Evolutionary conservation across 2,329 filamentous ascomycete genomes (phyloP), one percentile per base, ranked within the genome.

Genomic region (Rugonectria rugulosa): DNA sequence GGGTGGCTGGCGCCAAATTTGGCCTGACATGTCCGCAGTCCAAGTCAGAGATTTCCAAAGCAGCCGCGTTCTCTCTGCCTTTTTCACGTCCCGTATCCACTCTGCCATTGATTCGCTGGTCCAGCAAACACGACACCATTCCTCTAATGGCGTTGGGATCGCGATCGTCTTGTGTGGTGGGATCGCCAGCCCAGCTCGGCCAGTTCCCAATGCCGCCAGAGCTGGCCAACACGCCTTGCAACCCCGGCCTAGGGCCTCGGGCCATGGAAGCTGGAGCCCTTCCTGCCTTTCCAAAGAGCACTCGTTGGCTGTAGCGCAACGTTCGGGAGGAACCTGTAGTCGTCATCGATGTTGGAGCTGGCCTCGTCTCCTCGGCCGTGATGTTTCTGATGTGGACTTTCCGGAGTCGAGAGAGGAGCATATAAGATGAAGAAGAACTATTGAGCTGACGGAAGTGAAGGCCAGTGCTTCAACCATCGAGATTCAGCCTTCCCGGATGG

Each of bases 81-180:
- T 15, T 36, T 36, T 15, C 5, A n/a, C 27, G n/a, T n/a, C 12
- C 26, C 7, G 12, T 9, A 32, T 32, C 29, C 29, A 32, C 29
- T 14, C 6, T 32, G 29, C 11, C 5, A 32, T 9, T 32, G 29
- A 32, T 14, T 32, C n/a, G 29, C 29, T 11, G 29, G 29, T 6
- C 29, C 29, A 32, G 29, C n/a, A n/a, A 14, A 32, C 12, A 32
- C 24, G 23, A 55, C 38, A 45, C 45, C 11, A 40, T 27, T 56
- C 36, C 38, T 20, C 17, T 6, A 45, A 43, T 52, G 24, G 53
- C 47, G 42, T 38, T 52, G 47, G 49, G 26, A 54, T 54, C 51
- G 21, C 41, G 53, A 56, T 56, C 42, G n/a, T n/a, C n/a, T n/a
- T n/a, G 47, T 15, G 47, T 24, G 23, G 27, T 56, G 46, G 46